Evolutionary conservation across 768 basidiomycete genomes (phyloP), one percentile per base, ranked within the genome.

Genomic region (Leccinum longicurvipes): DNA sequence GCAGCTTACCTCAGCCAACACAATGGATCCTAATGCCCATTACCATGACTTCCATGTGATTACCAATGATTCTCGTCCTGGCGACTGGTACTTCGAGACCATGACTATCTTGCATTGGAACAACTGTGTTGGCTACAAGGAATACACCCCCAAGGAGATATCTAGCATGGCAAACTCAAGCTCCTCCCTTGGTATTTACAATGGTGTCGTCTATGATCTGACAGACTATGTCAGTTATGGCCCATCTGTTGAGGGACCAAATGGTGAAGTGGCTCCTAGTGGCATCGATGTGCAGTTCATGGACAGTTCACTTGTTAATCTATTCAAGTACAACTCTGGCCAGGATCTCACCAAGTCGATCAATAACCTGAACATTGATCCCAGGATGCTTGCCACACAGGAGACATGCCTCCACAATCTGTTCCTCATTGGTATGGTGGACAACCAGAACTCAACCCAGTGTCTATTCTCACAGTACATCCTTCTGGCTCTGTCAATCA

Each of bases 21-120:
- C 82, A 66, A 83, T 86, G 21, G 87, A 90, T 59, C 65, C 74
- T 17, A 89, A 93, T 63, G 77, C 87, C 0, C 78, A 84, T 64
- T 98, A 98, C 68, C 96, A 98, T 69, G 96, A 99, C 69, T 99
- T 99, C 83, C 89, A 96, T 15, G 86, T 85, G 0, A 86, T 78
- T 67, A 89, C 86, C 31, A 89, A 86, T 57, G 98, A 74, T 12
- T 23, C 3, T 42, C 41, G 41, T 23, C 21, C 41, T 12, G 31
- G 12, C 0, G 10, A 3, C 11, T 17, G 17, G 34, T 32, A 21
- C 11, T 21, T 42, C 21, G 11, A 42, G 41, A 79, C 77, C 56
- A 98, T 99, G 96, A 89, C 91, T 3, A 72, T 81, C 67, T 87
- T 98, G 88, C 88, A 96, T 7, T 97, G 87, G 78, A 87, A 84